These are phyloP conservation scores for Myochromella boudieri DNA, from an alignment of 768 basidiomycete genomes.

Conservation along the genomic window DNA sequence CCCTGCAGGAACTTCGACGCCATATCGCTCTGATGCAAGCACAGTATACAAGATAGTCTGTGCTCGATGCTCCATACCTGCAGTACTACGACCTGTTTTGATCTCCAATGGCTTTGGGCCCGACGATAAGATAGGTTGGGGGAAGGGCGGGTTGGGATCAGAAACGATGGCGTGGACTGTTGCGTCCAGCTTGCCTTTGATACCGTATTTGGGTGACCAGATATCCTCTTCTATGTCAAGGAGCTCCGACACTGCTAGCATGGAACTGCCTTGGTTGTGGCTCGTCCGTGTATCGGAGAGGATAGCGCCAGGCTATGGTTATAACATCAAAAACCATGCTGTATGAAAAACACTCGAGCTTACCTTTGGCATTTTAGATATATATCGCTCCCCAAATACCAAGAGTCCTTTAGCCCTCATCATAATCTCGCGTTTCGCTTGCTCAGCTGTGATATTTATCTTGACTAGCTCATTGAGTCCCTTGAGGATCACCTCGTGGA, in stretches of 20 bases:
- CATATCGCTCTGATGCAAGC: conserved; percentile 89
- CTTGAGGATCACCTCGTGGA: conserved; percentile 52
- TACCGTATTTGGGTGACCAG: conserved; percentile 92
- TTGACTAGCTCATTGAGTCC: conserved; percentile 63
- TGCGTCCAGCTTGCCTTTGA: conserved; percentile 96
- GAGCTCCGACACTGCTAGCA: conserved; percentile 71
- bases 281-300: conserved; percentile 67
- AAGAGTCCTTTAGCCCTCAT: conserved; percentile 63
- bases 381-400: conserved; percentile 65
- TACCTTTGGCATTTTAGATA: conserved; percentile 66
- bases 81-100: conserved; percentile 82
- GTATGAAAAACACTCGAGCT: background rate
- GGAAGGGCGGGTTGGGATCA: conserved; percentile 35
- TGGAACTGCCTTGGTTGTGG: conserved; percentile 43
- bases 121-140: conserved; percentile 23
- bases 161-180: conserved; percentile 71
- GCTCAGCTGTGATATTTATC: conserved; percentile 55
- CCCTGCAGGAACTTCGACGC: conserved; percentile 74
- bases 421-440: conserved; percentile 65
- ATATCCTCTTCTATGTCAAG: conserved; percentile 96
- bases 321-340: background rate
- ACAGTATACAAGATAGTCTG: conserved; percentile 98
- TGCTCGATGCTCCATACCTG: conserved; percentile 90
- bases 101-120: conserved; percentile 86
- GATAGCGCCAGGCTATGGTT: conserved; percentile 56